Conservation (phyloP, 2,329 filamentous ascomycete species). For the Exophiala xenobiotica region DNA sequence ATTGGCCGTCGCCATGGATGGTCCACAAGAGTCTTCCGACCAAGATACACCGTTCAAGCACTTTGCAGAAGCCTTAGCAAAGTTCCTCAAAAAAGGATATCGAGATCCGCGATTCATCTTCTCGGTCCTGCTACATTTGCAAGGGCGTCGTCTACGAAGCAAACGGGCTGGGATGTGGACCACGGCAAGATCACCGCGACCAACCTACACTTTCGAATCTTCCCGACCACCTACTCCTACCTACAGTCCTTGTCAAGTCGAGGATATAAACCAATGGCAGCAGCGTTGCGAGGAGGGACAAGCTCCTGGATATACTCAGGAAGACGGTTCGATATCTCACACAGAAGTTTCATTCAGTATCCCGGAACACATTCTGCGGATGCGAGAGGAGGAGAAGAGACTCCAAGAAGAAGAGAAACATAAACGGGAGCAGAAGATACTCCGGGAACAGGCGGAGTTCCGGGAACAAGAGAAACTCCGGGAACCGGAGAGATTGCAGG, state of each 20-base stretch:
- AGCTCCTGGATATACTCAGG: neutral
- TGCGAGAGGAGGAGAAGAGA: conserved; percentile 3
- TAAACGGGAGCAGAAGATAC: conserved; percentile 1
- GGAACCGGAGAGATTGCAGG: neutral
- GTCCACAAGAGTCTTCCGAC: neutral
- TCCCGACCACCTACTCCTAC: neutral
- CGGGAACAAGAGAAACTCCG: neutral
- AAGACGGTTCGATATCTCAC: neutral
- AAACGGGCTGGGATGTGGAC: neutral
- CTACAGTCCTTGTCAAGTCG: neutral
- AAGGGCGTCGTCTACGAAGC: neutral
- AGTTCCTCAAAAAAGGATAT: conserved; percentile 2
- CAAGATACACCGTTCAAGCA: conserved; percentile 2
- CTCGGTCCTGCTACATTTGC: neutral
- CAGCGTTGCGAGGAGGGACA: neutral
- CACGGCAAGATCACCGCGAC: neutral
- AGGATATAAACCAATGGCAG: neutral
- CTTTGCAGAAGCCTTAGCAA: conserved; percentile 1
- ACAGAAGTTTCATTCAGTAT: neutral
- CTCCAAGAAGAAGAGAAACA: neutral
- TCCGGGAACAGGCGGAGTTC: neutral
- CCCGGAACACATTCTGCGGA: neutral
- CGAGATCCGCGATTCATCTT: neutral
- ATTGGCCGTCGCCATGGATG: neutral
- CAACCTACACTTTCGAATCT: neutral